Base-by-base conservation (phyloP, 225 moss, liverwort and hornwort genomes). In the Takakia lepidozioides region DNA sequence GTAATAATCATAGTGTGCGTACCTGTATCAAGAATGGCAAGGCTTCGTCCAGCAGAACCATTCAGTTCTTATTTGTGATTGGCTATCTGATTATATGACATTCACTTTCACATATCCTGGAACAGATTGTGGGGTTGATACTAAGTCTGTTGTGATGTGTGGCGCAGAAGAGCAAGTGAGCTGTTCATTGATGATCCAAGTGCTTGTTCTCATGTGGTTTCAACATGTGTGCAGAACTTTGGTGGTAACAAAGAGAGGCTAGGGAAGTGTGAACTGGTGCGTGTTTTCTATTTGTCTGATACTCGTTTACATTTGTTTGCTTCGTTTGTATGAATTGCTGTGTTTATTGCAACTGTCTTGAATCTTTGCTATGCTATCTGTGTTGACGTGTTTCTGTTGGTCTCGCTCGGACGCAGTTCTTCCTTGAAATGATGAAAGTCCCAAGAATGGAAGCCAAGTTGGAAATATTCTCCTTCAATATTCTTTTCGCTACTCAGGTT, bases 391-490 rank as follows among this genome's bases (percentile, higher is more conserved):
- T 17, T 13, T 8, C 38, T 38, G 16, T 57, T 34, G 47, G 3
- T 60, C n/a, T n/a, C n/a, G n/a, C n/a, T 18, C 55, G 37, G 47
- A 4, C 57, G 64, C 72, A 90, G 89, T 98, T 98, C 68, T 87
- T 98, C 46, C 57, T 90, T 48, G 84, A 98, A 64, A 69, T 98
- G 82, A 90, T 98, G 95, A 90, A 80, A 67, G 82, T 98, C 43
- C 95, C 95, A 20, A 85, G 95, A 61, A 83, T 90, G 82, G 87
- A 98, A 66, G 90, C 90, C 23, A 98, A 98, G 54, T 59, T 98
- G 48, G 73, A 76, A 43, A 90, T 98, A 10, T 98, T 98, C 50
- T 73, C 84, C 9, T 98, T 98, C 80, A 98, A 98, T 56, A 90
- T 84, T 38, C 82, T 84, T 53, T 98, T 98, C 37, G 48, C 43